phyloP scores from a whole-genome alignment of 2,329 filamentous ascomycete species.

The Cephalotrichum gorgonifer region DNA sequence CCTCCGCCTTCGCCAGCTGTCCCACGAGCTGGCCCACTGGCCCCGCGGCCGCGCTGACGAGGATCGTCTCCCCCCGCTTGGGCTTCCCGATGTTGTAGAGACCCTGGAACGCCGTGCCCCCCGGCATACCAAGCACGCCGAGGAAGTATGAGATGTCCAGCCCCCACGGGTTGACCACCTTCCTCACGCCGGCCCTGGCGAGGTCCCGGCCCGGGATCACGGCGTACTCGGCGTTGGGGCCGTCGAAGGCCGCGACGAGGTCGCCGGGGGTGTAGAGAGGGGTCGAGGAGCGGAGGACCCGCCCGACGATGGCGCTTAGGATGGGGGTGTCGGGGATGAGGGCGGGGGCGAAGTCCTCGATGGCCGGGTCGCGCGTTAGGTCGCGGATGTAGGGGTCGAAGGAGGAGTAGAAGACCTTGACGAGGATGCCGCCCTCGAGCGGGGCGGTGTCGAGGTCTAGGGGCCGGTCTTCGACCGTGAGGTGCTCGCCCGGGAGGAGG shows the following conservation, averaged over 20 bases:
- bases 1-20: constrained; percentile 73
- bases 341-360: constrained; percentile 46
- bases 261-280: constrained; percentile 56
- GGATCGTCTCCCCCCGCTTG: constrained; percentile 63
- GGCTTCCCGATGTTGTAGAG: constrained; percentile 55
- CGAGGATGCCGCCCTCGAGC: constrained; percentile 54
- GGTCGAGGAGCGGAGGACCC: constrained; percentile 61
- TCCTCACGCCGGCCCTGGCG: constrained; percentile 31
- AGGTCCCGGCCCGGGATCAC: constrained; percentile 35
- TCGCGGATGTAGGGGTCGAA: constrained; percentile 81
- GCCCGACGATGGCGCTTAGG: constrained; percentile 51
- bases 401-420: constrained; percentile 63
- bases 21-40: constrained; percentile 78
- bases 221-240: constrained; percentile 62
- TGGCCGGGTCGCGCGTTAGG: constrained; percentile 55
- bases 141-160: constrained; percentile 59
- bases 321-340: constrained; percentile 55
- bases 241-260: constrained; percentile 43
- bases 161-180: constrained; percentile 59
- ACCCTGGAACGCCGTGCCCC: constrained; percentile 61
- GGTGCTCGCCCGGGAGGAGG: constrained; percentile 61
- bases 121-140: constrained; percentile 54
- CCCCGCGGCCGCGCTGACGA: constrained; percentile 69
- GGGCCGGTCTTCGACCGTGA: constrained; percentile 54
- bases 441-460: constrained; percentile 55